Base-by-base conservation (phyloP, 345 rosid species). In the Acer saccharum region DNA sequence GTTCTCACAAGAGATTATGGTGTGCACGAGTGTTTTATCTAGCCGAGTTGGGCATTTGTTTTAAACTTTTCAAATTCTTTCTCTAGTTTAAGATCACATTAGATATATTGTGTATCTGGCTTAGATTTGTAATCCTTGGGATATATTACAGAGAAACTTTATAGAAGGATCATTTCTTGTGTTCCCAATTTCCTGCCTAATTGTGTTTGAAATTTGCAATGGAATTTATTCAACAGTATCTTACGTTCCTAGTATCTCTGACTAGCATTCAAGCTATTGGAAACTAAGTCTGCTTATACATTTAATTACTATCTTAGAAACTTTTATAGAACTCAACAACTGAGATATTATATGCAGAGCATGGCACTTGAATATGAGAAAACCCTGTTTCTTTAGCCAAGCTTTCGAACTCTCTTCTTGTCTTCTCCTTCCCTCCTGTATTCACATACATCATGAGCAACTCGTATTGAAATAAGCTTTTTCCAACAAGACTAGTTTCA, bases 381-480 rank as follows among this genome's bases (percentile, higher is more conserved):
- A 85, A 88, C 2, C 87, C 85, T 41, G 85, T 83, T 46, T 58
- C 84, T 73, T 71, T 81, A 0, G 84, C 88, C 50, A 85, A 69
- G 4, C 68, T 67, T 67, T 64, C 63, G 2, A 74, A 64, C 21
- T 74, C 63, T 74, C 8, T 64, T 74, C 29, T 74, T 20, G 48
- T 72, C 60, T 88, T 79, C 79, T 89, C 90, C 76, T 83, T 88
- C 64, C 86, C 82, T 1, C 74, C 54, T 35, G 70, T 81, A 46
- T 76, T 86, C 54, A 80, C 74, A 80, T 68, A 86, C 75, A 72
- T 83, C 76, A 80, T 73, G 65, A 74, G 84, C 76, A 83, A 14
- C 65, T 84, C 86, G 50, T 85, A 62, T 78, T 86, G 90, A 69
- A 82, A 77, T 82, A 83, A 74, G 77, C 84, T 76, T 71, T 44